A percentile compares a stretch with the other conserved stretches of the same genome.
Evolutionary conservation across 192 early-diverging fungal species (phyloP).

Genomic region (Dimargaris verticillata): DNA sequence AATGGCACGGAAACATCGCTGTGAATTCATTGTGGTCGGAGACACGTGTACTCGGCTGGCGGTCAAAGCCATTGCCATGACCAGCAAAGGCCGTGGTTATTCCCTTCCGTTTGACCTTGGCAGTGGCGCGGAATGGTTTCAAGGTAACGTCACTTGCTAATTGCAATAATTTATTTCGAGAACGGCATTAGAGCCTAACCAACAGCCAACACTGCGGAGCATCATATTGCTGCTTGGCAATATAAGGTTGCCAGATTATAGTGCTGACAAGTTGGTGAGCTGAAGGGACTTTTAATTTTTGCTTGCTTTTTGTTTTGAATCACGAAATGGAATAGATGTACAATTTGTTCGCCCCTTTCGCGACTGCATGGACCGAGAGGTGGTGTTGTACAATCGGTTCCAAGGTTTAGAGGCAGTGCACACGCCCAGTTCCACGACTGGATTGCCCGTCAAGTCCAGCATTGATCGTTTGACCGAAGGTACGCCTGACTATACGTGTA

Average conservation of each 20-base stretch:
- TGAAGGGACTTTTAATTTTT: background rate
- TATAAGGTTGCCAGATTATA: background rate
- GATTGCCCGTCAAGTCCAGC: constrained; percentile 13
- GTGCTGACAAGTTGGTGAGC: background rate
- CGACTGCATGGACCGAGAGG: constrained; percentile 6
- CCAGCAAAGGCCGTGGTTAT: constrained; percentile 76
- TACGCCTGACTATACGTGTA: constrained; percentile 9
- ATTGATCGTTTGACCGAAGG: constrained; percentile 50
- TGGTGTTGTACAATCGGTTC: constrained; percentile 1
- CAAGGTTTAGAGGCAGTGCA: background rate
- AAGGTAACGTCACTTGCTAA: constrained; percentile 14
- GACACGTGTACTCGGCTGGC: constrained; percentile 69
- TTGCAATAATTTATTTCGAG: background rate
- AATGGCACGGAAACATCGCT: constrained; percentile 32
- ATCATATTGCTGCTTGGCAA: background rate
- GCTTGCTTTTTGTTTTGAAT: constrained; percentile 8
- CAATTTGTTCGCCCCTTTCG: constrained; percentile 6
- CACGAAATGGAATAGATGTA: constrained; percentile 8
- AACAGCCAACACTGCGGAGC: background rate
- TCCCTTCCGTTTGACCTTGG: constrained; percentile 61
- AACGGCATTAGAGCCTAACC: background rate
- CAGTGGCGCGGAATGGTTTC: constrained; percentile 33
- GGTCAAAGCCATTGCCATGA: constrained; percentile 53
- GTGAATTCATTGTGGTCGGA: constrained; percentile 43
- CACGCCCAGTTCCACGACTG: constrained; percentile 4